Conservation (phyloP, 2,329 filamentous ascomycete species). For the Fusarium scirpi region DNA sequence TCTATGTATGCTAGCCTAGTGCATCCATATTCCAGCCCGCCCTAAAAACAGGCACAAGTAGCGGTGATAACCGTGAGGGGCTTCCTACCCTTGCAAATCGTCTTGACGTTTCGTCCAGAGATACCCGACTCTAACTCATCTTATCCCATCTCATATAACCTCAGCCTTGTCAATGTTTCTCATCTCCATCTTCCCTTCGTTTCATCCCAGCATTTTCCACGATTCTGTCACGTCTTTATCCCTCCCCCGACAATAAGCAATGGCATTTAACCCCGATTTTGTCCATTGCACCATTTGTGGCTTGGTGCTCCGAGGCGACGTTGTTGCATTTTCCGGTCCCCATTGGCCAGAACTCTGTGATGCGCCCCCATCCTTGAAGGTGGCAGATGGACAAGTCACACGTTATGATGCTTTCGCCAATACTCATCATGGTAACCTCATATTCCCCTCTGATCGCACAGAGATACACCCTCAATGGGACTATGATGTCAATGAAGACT, state of each 20-base stretch:
- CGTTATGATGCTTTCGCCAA: neutral
- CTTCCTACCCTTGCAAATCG: neutral
- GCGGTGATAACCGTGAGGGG: neutral
- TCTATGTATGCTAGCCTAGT: neutral
- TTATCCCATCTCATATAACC: neutral
- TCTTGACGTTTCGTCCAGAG: neutral
- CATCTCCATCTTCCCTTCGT: too few species aligned
- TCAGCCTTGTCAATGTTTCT: neutral
- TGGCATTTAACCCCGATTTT: constrained; percentile 10
- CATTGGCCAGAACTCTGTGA: neutral
- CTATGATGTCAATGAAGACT: neutral
- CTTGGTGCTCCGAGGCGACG: neutral
- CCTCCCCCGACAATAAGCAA: neutral
- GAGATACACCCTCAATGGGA: neutral
- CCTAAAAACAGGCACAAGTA: neutral
- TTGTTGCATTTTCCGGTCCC: neutral
- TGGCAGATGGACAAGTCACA: neutral
- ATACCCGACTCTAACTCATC: neutral
- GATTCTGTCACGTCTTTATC: too few species aligned
- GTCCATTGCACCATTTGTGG: constrained; percentile 15
- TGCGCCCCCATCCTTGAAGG: neutral
- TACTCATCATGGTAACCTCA: neutral
- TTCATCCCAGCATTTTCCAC: too few species aligned
- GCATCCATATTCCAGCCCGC: neutral
- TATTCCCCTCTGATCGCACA: neutral